phyloP scores from a whole-genome alignment of 148 eudicot species.

The Simmondsia chinensis region DNA sequence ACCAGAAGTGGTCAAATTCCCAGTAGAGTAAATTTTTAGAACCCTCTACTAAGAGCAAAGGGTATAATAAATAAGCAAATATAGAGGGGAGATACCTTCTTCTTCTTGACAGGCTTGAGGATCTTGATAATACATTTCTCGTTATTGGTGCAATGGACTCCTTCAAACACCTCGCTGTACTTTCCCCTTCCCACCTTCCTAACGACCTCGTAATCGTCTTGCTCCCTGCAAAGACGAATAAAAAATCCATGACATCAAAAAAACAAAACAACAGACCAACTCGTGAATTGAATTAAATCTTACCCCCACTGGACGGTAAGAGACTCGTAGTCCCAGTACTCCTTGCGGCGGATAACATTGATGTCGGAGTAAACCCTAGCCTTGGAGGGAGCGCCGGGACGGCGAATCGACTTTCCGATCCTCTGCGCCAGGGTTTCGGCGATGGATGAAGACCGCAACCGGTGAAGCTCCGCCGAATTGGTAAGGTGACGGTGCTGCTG shows the following conservation, averaged over 20 bases:
- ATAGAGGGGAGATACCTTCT: slow-evolving; percentile 41
- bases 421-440: slow-evolving; percentile 75
- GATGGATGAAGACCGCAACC: slow-evolving; percentile 6
- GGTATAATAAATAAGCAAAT: neutral
- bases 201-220: slow-evolving; percentile 96
- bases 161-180: slow-evolving; percentile 94
- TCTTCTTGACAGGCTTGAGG: slow-evolving; percentile 93
- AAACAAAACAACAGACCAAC: neutral
- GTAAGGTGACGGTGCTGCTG: slow-evolving; percentile 12
- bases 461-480: slow-evolving; percentile 1
- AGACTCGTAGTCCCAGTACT: slow-evolving; percentile 88
- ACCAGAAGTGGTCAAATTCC: too few relatives aligned
- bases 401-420: slow-evolving; percentile 78
- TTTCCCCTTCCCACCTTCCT: slow-evolving; percentile 95
- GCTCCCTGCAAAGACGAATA: slow-evolving; percentile 40
- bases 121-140: slow-evolving; percentile 92
- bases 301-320: slow-evolving; percentile 97
- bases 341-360: slow-evolving; percentile 75
- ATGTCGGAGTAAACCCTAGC: slow-evolving; percentile 87
- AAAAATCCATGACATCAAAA: neutral
- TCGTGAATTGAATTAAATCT: neutral
- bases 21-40: too few relatives aligned
- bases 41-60: too few relatives aligned
- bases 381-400: slow-evolving; percentile 79
- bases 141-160: slow-evolving; percentile 57